Evolutionary conservation across 495 filamentous ascomycete genomes (phyloP), one percentile per base, ranked within the genome.

Genomic region (Trichoderma orchidacearum): DNA sequence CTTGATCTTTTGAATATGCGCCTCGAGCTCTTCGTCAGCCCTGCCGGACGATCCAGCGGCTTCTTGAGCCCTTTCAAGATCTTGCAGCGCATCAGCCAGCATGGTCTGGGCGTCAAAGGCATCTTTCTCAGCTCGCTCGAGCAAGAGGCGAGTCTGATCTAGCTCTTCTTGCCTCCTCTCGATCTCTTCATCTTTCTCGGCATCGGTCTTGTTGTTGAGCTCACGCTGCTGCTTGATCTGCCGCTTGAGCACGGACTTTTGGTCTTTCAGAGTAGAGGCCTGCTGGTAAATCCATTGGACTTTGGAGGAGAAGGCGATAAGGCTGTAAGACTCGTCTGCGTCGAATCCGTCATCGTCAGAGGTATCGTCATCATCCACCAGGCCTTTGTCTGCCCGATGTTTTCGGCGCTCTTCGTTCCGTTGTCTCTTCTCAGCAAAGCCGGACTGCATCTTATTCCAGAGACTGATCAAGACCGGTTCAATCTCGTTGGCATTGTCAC

Each of bases 201-300:
- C 72, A 51, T 79, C 80, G 53, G 73, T 76, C 60, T 73, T 75
- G 76, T 75, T 87, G 65, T 90, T 93, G 53, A 95, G 78, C 62
- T 93, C 89, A 36, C 89, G 84, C 68, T 96, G 90, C 65, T 95
- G 89, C 70, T 94, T 89, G 61, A 95, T 89, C 61, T 96, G 90
- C 3, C 88, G 83, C 58, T 86, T 84, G 23, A 95, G 70, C 17
- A 90, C 90, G 51, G 79, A 78, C 67, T 95, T 90, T 60, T 95
- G 89, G 59, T 95, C 89, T 34, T 85, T 79, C 23, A 95, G 70
- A n/a, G 74, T 70, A 7, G 79, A 78, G 13, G 80, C 77, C 55
- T 79, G 80, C 27, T 69, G 74, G 61, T 86, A 87, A 6, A 97
- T 72, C 62, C 80, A 81, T 63, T 89, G 86, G 1, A 98, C 79